Percentiles rank a stretch among this genome's conserved stretches.
phyloP scores from a whole-genome alignment of 75 land plant species.

The Pseudotsuga menziesii region DNA sequence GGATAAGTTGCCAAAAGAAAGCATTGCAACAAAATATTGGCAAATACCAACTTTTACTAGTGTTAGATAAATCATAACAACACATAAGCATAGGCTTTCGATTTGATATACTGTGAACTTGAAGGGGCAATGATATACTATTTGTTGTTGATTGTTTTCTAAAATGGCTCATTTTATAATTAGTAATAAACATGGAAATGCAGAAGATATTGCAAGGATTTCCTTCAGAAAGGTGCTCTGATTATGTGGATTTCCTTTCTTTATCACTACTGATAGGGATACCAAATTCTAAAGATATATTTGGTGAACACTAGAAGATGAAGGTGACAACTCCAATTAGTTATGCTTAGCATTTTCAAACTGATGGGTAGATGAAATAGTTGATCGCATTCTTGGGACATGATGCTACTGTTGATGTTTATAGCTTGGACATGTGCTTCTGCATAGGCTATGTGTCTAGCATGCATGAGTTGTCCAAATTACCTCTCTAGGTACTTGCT shows the following conservation, averaged over 20 bases:
- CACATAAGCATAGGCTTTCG: background rate
- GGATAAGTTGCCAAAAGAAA: background rate
- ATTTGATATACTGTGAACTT: background rate
- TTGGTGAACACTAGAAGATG: background rate
- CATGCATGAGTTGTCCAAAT: too few species aligned
- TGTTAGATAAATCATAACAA: background rate
- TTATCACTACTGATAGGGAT: background rate
- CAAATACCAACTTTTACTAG: background rate
- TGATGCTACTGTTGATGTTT: too few species aligned
- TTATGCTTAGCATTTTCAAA: too few species aligned
- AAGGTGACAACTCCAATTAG: too few species aligned
- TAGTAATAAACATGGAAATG: background rate
- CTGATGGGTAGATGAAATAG: too few species aligned
- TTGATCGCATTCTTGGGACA: too few species aligned
- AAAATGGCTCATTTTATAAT: background rate
- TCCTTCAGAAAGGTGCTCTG: background rate
- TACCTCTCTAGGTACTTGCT: too few species aligned
- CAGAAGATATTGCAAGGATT: background rate
- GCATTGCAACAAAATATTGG: background rate
- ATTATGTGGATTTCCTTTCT: background rate
- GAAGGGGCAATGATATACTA: background rate
- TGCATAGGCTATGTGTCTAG: too few species aligned
- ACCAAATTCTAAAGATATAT: background rate
- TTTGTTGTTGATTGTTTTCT: background rate
- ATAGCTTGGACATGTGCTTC: too few species aligned